These are phyloP conservation scores for Leavenworthia alabamica DNA, from an alignment of 345 rosid species.

Conservation along the genomic window DNA sequence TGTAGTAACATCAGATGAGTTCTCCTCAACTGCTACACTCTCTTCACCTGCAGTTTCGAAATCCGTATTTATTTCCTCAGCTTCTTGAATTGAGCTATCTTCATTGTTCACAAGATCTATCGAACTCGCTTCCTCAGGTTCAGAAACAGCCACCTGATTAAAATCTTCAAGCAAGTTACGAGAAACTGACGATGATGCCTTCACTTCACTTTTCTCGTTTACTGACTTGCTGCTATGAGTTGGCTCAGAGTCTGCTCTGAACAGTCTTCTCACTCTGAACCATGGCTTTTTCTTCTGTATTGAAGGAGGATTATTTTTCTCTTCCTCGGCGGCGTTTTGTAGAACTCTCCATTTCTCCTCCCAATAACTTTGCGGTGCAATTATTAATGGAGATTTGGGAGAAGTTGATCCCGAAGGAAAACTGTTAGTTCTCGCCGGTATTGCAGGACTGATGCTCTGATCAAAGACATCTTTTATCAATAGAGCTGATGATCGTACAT, in stretches of 20 bases:
- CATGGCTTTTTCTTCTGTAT: conserved; percentile 57
- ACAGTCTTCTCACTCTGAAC: conserved; percentile 57
- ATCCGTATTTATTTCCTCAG: conserved; percentile 29
- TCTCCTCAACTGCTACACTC: conserved; percentile 51
- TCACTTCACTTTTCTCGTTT: conserved; percentile 22
- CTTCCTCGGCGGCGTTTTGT: conserved; percentile 67
- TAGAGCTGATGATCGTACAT: conserved; percentile 29
- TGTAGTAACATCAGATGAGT: conserved; percentile 41
- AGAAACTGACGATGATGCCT: conserved; percentile 44
- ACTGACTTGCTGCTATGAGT: conserved; percentile 33
- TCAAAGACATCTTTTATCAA: conserved; percentile 16
- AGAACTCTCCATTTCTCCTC: conserved; percentile 86
- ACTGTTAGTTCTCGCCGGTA: conserved; percentile 41
- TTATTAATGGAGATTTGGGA: conserved; percentile 52
- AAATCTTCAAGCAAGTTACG: conserved; percentile 70
- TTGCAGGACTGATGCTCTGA: conserved; percentile 23
- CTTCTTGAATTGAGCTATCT: conserved; percentile 5
- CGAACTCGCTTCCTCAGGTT: conserved; percentile 23
- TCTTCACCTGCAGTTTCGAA: conserved; percentile 36
- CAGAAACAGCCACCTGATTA: conserved; percentile 49
- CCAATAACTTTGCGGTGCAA: conserved; percentile 83
- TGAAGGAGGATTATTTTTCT: conserved; percentile 33
- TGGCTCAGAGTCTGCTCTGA: conserved; percentile 76
- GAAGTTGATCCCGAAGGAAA: conserved; percentile 50
- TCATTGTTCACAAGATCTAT: conserved; percentile 12